Evolutionary conservation across 305 asterid species (phyloP), one percentile per base, ranked within the genome.

Genomic region (Salvia sclarea): DNA sequence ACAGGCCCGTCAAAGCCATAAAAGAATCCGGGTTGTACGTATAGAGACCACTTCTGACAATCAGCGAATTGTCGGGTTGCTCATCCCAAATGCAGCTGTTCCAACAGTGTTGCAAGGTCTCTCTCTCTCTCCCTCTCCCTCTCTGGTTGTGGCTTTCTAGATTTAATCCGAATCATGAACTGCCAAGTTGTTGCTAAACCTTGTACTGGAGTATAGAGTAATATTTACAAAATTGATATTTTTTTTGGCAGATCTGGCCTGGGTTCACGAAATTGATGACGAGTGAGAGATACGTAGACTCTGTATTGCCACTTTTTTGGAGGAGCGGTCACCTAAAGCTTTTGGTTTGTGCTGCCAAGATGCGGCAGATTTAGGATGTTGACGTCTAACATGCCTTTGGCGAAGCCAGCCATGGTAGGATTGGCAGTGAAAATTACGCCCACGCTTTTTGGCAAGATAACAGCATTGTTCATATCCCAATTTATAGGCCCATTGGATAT

Each of bases 61-160:
- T 74, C 90, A 85, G 75, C 86, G 96, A 76, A 81, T 88, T 74
- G 97, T 94, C 38, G 99, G 98, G 49, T 74, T 94, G 70, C 97
- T 89, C 66, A 91, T 94, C 67, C 98, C 99, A 54, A 91, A 86
- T 88, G 85, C 97, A 58, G 97, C 98, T 18, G 98, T 94, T 64
- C 92, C 79, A 78, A 78, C 96, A 41, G 99, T 89, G 75, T 95
- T 94, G 78, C 92, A 85, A 89, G 99, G 99, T 94, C 62, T 72
- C 66, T 78, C 74, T 73, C 31, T 41, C 68, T 14, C 21, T 14
- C 53, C 13, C 13, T 33, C 5, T 8, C 13, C n/a, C n/a, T n/a
- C n/a, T 64, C 41, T 63, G 38, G 61, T 73, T 60, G 6, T 28
- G 18, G 24, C 64, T 8, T n/a, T 45, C 4, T 55, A 47, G 58